Evolutionary conservation across 306 rosid genomes (phyloP), one percentile per base, ranked within the genome.

Genomic region (Quercus parvula): DNA sequence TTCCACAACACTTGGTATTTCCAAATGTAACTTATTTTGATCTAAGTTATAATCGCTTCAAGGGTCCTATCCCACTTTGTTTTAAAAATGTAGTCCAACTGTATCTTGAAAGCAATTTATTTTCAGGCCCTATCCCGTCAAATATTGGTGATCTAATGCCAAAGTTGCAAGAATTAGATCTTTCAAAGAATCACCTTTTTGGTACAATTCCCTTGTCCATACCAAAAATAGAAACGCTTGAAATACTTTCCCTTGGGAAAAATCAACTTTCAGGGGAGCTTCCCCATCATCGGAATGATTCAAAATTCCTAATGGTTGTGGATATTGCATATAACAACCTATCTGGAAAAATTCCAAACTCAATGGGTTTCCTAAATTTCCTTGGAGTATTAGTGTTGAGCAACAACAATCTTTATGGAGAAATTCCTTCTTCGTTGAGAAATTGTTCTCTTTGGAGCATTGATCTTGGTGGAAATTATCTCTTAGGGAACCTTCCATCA

Each of bases 321-420:
- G 81, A 82, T 57, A 14, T 82, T 78, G 57, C 82, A 22, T 56
- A 73, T 5, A 72, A 82, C 28, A 41, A 3, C 75, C 78, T 72
- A 11, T 46, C 4, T 11, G 52, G 52, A 46, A 46, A 46, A 46
- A 46, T 46, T 8, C 52, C 52, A 46, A 73, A 25, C 1, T 77
- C 85, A 70, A 54, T 64, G 19, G 27, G 44, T 2, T 63, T 57
- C 6, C 49, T 82, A 0, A 27, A 0, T 20, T 5, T 0, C 5
- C 62, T 0, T 5, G 2, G 1, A 20, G 30, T 77, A 70, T 56
- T 77, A 4, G 10, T 46, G 52, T 61, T 77, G 46, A 63, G 75
- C 0, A 56, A 46, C 18, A 72, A 72, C 75, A 30, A 66, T 2
- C 63, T 82, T 7, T 44, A 81, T 0, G 75, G 82, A 4, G 13